Percentiles rank a stretch among this genome's conserved stretches.
Evolutionary conservation across 176 grass and related monocot species (phyloP).

Genomic region (Ananas comosus): DNA sequence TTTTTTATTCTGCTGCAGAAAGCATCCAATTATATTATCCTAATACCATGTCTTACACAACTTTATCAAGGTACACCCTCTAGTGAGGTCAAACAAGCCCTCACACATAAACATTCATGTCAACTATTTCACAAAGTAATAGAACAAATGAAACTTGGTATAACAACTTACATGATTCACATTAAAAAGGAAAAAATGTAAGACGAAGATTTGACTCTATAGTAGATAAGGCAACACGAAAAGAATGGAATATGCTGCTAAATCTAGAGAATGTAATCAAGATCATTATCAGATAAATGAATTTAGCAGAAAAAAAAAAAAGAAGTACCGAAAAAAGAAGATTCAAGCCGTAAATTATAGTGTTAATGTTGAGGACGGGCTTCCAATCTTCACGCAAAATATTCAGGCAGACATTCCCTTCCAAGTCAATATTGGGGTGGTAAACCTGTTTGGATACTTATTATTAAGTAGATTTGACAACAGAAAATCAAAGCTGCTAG

Average conservation of each 20-base stretch:
- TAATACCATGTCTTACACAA: too few species aligned
- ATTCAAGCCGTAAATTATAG: slow-evolving; percentile 72
- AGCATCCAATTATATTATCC: too few species aligned
- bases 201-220: background rate
- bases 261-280: background rate
- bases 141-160: too few species aligned
- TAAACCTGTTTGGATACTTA: slow-evolving; percentile 47
- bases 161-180: too few species aligned
- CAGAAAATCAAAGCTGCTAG: background rate
- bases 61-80: too few species aligned
- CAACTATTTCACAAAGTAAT: too few species aligned
- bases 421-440: slow-evolving; percentile 89
- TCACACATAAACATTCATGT: too few species aligned
- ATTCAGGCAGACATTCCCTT: slow-evolving; percentile 88
- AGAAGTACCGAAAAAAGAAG: slow-evolving; percentile 68
- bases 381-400: slow-evolving; percentile 92
- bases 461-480: slow-evolving; percentile 4
- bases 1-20: too few species aligned
- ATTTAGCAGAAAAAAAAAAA: background rate
- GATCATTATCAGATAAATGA: background rate
- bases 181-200: background rate
- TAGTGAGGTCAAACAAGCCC: too few species aligned
- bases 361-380: slow-evolving; percentile 85
- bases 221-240: background rate
- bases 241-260: too few species aligned